Conservation (phyloP, 768 basidiomycete genomes). For the Boletus subcaerulescens region DNA sequence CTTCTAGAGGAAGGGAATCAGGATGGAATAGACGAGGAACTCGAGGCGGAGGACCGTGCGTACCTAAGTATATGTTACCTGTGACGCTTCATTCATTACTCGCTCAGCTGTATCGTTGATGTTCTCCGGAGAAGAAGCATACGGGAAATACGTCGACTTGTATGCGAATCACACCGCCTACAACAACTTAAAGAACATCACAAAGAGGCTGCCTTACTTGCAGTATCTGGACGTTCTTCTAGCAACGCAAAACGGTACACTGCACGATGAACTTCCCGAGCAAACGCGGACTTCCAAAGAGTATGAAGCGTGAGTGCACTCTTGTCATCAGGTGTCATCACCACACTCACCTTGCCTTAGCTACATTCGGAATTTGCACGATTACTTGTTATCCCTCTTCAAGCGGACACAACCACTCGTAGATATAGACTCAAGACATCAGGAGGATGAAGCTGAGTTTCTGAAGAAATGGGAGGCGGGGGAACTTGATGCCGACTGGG, state of each 20-base stretch:
- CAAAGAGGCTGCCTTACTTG: conserved; percentile 83
- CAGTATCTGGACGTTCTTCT: conserved; percentile 91
- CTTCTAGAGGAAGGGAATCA: conserved; percentile 76
- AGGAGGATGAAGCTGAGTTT: conserved; percentile 66
- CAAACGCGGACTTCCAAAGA: conserved; percentile 69
- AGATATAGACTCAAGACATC: conserved; percentile 68
- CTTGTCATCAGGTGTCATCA: conserved; percentile 2
- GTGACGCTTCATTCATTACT: conserved; percentile 8
- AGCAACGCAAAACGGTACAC: conserved; percentile 51
- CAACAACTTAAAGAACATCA: conserved; percentile 83
- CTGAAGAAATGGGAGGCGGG: conserved; percentile 75
- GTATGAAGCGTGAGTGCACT: conserved; percentile 66
- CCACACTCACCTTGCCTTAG: conserved; percentile 38
- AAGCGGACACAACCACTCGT: conserved; percentile 82
- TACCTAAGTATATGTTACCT: conserved; percentile 20
- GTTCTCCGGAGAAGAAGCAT: conserved; percentile 95
- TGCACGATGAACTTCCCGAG: conserved; percentile 69
- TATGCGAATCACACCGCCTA: conserved; percentile 86
- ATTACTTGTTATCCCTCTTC: conserved; percentile 83
- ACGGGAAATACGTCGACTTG: conserved; percentile 93
- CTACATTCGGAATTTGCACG: conserved; percentile 79
- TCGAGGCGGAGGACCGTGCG: conserved; percentile 85
- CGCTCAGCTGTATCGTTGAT: conserved; percentile 68
- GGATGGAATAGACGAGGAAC: conserved; percentile 63
- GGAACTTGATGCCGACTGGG: conserved; percentile 72